Evolutionary conservation across 2,329 filamentous ascomycete species (phyloP).

Genomic region (Rutstroemia sydowiana): DNA sequence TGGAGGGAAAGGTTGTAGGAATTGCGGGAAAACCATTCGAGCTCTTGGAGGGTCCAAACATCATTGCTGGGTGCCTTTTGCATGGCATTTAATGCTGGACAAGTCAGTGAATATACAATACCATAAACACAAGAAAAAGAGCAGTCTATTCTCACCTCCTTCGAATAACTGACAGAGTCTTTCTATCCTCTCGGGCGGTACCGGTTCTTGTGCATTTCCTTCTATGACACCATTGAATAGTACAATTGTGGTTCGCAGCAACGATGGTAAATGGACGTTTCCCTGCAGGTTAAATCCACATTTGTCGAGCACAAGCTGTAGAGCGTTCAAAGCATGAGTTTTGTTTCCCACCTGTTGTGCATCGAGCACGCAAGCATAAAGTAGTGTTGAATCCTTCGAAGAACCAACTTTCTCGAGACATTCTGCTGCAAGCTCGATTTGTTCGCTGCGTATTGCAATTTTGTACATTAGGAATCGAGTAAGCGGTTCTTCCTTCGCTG

Average conservation of each 20-base stretch:
- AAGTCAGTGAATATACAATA: constrained; percentile 1
- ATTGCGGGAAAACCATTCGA: constrained; percentile 80
- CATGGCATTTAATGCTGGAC: constrained; percentile 29
- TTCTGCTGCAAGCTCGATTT: constrained; percentile 51
- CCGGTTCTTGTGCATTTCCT: background rate
- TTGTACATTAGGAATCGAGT: constrained; percentile 73
- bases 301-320: constrained; percentile 54
- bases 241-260: constrained; percentile 55
- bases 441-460: constrained; percentile 51
- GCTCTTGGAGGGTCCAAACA: constrained; percentile 54
- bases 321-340: constrained; percentile 47
- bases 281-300: constrained; percentile 41
- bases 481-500: constrained; percentile 51
- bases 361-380: constrained; percentile 77
- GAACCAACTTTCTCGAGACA: constrained; percentile 56
- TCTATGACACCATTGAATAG: constrained; percentile 39
- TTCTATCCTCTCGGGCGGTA: constrained; percentile 22
- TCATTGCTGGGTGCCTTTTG: constrained; percentile 33
- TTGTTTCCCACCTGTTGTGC: constrained; percentile 60
- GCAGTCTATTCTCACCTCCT: constrained; percentile 31
- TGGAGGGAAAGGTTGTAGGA: constrained; percentile 71
- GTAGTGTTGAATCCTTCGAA: constrained; percentile 50
- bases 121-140: background rate
- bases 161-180: constrained; percentile 52
- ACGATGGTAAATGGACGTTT: constrained; percentile 51